Evolutionary conservation across 2,329 filamentous ascomycete species (phyloP), one percentile per base, ranked within the genome.

Genomic region (Cercospora nicotianae): DNA sequence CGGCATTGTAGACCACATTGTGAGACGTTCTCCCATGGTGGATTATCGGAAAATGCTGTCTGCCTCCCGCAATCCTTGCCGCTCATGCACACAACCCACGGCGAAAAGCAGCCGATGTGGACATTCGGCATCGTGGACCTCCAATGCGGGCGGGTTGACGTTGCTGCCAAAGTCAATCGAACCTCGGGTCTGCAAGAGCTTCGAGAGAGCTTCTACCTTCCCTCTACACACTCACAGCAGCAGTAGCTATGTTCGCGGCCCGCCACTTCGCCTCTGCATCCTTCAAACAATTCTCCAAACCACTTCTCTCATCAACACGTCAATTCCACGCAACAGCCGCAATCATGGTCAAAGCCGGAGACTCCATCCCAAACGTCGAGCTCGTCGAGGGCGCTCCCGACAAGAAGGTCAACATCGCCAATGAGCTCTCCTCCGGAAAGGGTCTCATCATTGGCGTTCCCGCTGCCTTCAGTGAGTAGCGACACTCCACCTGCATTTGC

Each of bases 381-480:
- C 89, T 91, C 60, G 86, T 97, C 74, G 90, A 98, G 82, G 86
- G 87, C 81, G 93, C 91, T n/a, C 94, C 94, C 0, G 93, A 91
- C 69, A 96, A 93, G 64, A 95, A 94, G 81, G 89, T 98, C 80
- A 94, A 92, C 81, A 86, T 98, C 68, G 88, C 91, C 74, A 86
- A 90, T 71, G 92, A 96, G 83, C 86, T 96, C 71, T 64, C 69
- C 10, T 75, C 74, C 28, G 89, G 87, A 71, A 91, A 92, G 77
- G 93, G 91, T 67, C 81, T 97, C 75, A 90, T 98, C 77, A 86
- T 98, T 73, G 93, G 93, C 70, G 91, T 95, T 31, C 93, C 93
- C 6, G 82, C 81, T 9, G 82, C 82, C 16, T 84, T 80, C 75
- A 80, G 77, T 72, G 71, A 68, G 75, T 68, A 57, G 31, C 26